These are phyloP conservation scores for Periconia macrospinosa DNA, from an alignment of 2,329 filamentous ascomycete species.

Conservation along the genomic window DNA sequence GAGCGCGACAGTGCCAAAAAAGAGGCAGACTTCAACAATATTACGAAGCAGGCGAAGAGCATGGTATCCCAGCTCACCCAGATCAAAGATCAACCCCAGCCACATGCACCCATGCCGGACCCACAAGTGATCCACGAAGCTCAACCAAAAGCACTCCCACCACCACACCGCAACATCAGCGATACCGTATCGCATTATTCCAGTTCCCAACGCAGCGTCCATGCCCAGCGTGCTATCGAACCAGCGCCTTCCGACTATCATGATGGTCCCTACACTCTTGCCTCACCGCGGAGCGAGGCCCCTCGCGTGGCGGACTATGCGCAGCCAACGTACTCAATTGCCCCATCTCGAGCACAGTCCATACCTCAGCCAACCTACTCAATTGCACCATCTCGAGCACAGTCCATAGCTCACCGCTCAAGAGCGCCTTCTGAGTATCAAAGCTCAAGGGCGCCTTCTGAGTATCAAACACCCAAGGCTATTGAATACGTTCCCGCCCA, in stretches of 20 bases:
- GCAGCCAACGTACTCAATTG: neutral
- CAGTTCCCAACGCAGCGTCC: conserved; percentile 21
- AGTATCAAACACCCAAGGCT: too few species aligned
- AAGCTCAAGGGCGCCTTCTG: too few species aligned
- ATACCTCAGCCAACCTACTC: conserved; percentile 19
- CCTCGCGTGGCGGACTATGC: neutral
- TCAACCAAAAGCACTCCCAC: conserved; percentile 23
- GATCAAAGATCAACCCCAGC: conserved; percentile 28
- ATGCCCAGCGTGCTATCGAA: conserved; percentile 42
- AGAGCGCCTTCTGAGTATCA: conserved; percentile 1
- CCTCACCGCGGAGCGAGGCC: conserved; percentile 22
- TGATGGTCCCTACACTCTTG: conserved; percentile 32
- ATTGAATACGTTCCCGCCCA: conserved; percentile 30
- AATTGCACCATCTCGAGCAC: neutral
- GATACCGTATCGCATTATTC: conserved; percentile 41
- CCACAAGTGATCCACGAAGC: conserved; percentile 36
- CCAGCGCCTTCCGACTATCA: conserved; percentile 40
- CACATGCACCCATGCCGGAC: conserved; percentile 29
- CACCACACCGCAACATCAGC: conserved; percentile 38
- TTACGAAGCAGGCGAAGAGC: conserved; percentile 34
- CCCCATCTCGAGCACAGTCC: conserved; percentile 2
- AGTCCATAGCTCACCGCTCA: conserved; percentile 17
- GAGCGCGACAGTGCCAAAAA: conserved; percentile 54
- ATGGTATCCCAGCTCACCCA: conserved; percentile 30
- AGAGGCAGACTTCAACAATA: conserved; percentile 46